A percentile compares a stretch with the other conserved stretches of the same genome.
Evolutionary conservation across 352 stramenopile species (phyloP).

Genomic region (Pilasporangium apinafurcum): DNA sequence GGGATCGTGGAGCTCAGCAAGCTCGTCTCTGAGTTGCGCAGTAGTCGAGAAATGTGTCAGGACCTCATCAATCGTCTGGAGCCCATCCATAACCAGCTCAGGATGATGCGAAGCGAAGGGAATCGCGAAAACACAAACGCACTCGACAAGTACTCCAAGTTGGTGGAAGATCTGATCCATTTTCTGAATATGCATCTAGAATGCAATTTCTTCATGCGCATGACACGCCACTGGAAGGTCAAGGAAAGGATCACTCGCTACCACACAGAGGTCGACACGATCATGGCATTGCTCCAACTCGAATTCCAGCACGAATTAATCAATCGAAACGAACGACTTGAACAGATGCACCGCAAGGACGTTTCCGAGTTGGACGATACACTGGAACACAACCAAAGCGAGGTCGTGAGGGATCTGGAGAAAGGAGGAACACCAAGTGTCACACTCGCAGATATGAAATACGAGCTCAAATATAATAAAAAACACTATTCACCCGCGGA

Average conservation of each 20-base stretch:
- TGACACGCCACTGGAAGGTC: slow-evolving; percentile 7
- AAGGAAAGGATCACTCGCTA: slow-evolving; percentile 9
- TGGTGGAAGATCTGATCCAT: slow-evolving; percentile 2
- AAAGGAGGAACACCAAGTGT: background rate
- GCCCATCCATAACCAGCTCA: slow-evolving; percentile 1
- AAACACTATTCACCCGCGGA: slow-evolving; percentile 1
- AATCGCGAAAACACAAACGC: background rate
- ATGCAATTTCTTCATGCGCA: background rate
- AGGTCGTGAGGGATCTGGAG: background rate
- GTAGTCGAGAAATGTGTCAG: slow-evolving; percentile 9
- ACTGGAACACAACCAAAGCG: too few species aligned
- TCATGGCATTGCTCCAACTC: slow-evolving; percentile 4
- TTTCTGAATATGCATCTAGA: slow-evolving; percentile 5
- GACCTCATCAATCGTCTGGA: slow-evolving; percentile 5
- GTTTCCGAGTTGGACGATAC: background rate
- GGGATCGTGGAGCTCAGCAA: slow-evolving; percentile 1
- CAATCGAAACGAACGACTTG: background rate
- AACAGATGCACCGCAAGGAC: background rate
- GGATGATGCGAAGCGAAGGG: slow-evolving; percentile 1
- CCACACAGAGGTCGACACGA: slow-evolving; percentile 4
- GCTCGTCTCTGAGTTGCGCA: slow-evolving; percentile 6
- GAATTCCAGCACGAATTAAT: slow-evolving; percentile 1
- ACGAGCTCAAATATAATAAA: slow-evolving; percentile 5
- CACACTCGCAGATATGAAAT: slow-evolving; percentile 9
- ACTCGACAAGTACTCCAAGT: slow-evolving; percentile 1